Evolutionary conservation across 1,139 yeast genomes (phyloP).

Genomic region (Geotrichum phurueaensis): DNA sequence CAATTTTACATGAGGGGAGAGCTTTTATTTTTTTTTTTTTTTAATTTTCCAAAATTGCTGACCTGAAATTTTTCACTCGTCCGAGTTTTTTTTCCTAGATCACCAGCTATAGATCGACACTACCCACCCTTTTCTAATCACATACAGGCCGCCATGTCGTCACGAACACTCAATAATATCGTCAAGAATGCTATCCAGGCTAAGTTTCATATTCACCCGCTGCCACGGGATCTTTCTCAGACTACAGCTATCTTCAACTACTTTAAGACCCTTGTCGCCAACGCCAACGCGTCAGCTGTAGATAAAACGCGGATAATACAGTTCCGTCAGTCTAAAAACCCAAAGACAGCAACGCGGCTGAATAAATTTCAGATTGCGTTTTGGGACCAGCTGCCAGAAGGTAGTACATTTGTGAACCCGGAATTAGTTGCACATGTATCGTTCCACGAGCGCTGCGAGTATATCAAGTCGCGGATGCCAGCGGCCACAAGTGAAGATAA

Average conservation of each 20-base stretch:
- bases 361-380: constrained; percentile 28
- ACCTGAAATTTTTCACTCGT: neutral
- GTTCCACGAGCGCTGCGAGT: neutral
- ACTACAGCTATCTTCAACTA: constrained; percentile 28
- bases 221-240: constrained; percentile 29
- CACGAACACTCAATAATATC: constrained; percentile 18
- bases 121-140: neutral
- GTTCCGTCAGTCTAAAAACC: constrained; percentile 32
- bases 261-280: constrained; percentile 19
- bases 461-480: neutral
- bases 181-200: constrained; percentile 29
- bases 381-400: constrained; percentile 23
- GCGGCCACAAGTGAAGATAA: neutral
- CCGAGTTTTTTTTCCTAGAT: neutral
- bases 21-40: neutral
- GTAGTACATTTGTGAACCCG: neutral
- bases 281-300: constrained; percentile 18
- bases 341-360: constrained; percentile 32
- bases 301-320: constrained; percentile 20
- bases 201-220: constrained; percentile 28
- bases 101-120: neutral
- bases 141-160: neutral
- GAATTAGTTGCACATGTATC: constrained; percentile 7
- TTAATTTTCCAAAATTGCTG: neutral
- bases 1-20: neutral